Percentiles rank a stretch among this genome's conserved stretches.
These are phyloP conservation scores for Penicillium oxalicum DNA, from an alignment of 2,329 filamentous ascomycete species.

Conservation along the genomic window DNA sequence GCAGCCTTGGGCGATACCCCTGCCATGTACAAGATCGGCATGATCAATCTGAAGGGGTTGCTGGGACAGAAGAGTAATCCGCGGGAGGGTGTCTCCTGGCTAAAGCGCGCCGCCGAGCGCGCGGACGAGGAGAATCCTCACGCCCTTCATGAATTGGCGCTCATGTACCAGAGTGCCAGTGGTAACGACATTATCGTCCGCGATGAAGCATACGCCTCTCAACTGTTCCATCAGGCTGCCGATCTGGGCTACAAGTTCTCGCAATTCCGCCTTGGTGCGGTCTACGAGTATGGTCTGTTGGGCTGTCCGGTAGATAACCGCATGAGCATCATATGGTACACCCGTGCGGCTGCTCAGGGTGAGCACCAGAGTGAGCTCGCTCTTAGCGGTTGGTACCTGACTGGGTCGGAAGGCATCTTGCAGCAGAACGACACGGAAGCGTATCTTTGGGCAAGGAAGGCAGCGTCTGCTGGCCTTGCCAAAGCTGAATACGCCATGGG, in stretches of 20 bases:
- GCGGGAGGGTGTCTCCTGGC: conserved; percentile 81
- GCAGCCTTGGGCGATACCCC: conserved; percentile 84
- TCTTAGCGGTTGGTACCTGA: conserved; percentile 89
- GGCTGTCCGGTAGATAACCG: conserved; percentile 77
- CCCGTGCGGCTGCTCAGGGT: conserved; percentile 79
- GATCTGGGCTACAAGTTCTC: conserved; percentile 91
- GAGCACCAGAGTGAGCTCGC: conserved; percentile 90
- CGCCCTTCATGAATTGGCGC: conserved; percentile 78
- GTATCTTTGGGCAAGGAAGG: conserved; percentile 94
- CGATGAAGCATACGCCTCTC: conserved; percentile 75
- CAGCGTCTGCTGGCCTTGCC: conserved; percentile 75
- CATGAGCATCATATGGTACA: conserved; percentile 89
- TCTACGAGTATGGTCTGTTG: conserved; percentile 82
- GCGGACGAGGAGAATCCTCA: conserved; percentile 90
- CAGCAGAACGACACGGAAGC: conserved; percentile 92
- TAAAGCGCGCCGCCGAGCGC: conserved; percentile 84
- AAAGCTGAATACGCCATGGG: conserved; percentile 99
- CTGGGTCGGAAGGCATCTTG: conserved; percentile 78
- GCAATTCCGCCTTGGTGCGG: conserved; percentile 80
- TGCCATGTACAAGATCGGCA: conserved; percentile 97
- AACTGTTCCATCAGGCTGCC: conserved; percentile 77
- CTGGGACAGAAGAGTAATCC: conserved; percentile 80
- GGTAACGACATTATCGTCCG: conserved; percentile 66
- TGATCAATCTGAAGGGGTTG: conserved; percentile 88
- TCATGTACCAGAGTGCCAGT: conserved; percentile 53